Conservation (phyloP, 495 filamentous ascomycete genomes). For the Aspergillus biplanus region DNA sequence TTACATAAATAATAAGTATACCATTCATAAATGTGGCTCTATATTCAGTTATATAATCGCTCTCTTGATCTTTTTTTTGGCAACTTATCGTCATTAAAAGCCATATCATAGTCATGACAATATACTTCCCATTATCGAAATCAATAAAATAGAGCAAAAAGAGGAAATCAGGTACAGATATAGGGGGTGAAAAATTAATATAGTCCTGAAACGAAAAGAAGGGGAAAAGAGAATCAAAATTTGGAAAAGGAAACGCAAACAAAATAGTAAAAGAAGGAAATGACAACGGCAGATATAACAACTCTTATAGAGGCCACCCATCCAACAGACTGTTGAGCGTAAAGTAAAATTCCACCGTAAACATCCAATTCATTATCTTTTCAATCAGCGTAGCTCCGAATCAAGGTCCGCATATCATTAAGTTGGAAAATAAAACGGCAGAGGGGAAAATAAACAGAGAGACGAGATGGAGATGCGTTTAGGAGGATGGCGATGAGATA, state of each 20-base stretch:
- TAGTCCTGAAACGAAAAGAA: not conserved
- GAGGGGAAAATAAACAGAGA: not conserved
- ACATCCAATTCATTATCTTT: conserved; percentile 4
- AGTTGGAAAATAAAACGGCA: not conserved
- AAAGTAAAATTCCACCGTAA: not conserved
- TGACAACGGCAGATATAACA: not conserved
- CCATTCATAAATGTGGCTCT: not conserved
- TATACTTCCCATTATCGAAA: not conserved
- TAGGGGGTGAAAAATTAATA: not conserved
- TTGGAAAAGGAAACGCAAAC: not conserved
- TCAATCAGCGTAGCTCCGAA: not conserved
- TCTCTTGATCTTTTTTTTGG: not conserved
- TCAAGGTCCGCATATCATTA: not conserved
- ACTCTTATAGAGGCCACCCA: not conserved
- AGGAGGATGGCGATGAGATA: not conserved
- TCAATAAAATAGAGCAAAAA: not conserved
- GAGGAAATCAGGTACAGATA: not conserved
- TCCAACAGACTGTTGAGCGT: not conserved
- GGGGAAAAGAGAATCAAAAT: not conserved
- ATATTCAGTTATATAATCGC: not conserved
- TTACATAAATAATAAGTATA: not conserved
- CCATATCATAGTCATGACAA: not conserved
- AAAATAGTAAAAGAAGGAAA: not conserved
- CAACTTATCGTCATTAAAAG: not conserved
- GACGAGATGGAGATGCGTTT: not conserved